Evolutionary conservation across 768 basidiomycete species (phyloP), one percentile per base, ranked within the genome.

Genomic region (Kwoniella mangroviensis): DNA sequence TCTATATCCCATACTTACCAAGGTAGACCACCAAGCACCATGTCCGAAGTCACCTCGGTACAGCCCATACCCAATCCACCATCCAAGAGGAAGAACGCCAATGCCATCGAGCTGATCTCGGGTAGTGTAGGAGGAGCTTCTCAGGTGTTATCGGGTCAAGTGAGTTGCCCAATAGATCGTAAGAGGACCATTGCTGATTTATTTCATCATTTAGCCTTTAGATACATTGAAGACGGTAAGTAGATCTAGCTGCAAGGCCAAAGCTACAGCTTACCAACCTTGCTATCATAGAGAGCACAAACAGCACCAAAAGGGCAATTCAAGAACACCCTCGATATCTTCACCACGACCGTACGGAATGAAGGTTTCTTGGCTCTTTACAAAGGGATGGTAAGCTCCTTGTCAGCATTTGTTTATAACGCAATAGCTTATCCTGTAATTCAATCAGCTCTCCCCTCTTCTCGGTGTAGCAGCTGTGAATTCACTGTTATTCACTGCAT

Each of bases 401-500:
- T 24, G 0, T 40, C 13, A 15, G 17, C 10, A 49, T 22, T 51
- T 28, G 17, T 34, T 34, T 34, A 34, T 7, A 21, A 59, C 5
- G 17, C 15, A 13, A 21, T 28, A 51, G 45, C 43, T 61, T 4
- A 62, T 41, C 4, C 22, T 11, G 24, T 2, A 13, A 10, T 52
- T 19, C 28, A 2, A 9, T 3, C 54, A 77, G 93, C 86, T 90
- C 1, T 93, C 91, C 63, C 96, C 97, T 0, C 86, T 98, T 10
- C 68, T 97, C 54, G 97, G 97, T 19, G 91, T 98, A 28, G 93
- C 95, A 1, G 95, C 92, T 10, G 96, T 98, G 76, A 98, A 98
- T 84, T 96, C 94, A 3, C 87, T 98, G 13, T 88, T 98, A 13
- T 99, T 98, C 84, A 91, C 92, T 0, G 89, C 94, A 0, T 98